Base-by-base conservation (phyloP, 2,329 filamentous ascomycete genomes). In the Colletotrichum lindemuthianum region DNA sequence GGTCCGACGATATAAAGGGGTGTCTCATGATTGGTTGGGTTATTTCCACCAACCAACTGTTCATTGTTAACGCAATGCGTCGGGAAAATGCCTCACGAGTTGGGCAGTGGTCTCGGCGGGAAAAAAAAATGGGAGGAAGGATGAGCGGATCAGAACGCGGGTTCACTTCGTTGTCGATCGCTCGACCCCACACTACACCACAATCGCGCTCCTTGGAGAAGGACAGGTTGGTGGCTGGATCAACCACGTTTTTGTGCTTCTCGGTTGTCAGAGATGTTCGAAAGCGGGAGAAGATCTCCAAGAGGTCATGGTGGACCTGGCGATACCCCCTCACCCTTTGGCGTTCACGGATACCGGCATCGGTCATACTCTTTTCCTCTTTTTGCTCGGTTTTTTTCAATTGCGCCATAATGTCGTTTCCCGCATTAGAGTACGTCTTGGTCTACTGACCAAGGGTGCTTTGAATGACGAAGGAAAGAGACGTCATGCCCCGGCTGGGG, bases 271-370 rank as follows among this genome's bases (percentile, higher is more conserved):
- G 44, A 51, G 24, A 52, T 66, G 24, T 57, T 37, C 37, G 41
- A 60, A 64, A 51, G 61, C 34, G 52, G 43, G 43, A 57, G 56
- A 56, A 56, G 51, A 67, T 67, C 60, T 44, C 56, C 61, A 55
- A 49, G 54, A 33, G 60, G 64, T 61, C 57, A 41, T 6, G 56
- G 51, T 64, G 59, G 56, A 59, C 64, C 66, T 61, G 66, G 64
- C 60, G 66, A 67, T 68, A 68, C 60, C 66, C 24, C 24, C 66
- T 65, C 55, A 65, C 57, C 60, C 49, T 63, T 24, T 49, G 66
- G 64, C 64, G 65, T 68, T 63, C 51, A 52, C 10, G 65, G 61
- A 65, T 49, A 41, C 4, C 40, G 53, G 64, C 40, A 32, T 58
- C n/a, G 33, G n/a, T 48, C 40, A n/a, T 37, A 10, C 48, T 40